phyloP scores from a whole-genome alignment of 352 stramenopile genomes.

The Phytopythium litorale region DNA sequence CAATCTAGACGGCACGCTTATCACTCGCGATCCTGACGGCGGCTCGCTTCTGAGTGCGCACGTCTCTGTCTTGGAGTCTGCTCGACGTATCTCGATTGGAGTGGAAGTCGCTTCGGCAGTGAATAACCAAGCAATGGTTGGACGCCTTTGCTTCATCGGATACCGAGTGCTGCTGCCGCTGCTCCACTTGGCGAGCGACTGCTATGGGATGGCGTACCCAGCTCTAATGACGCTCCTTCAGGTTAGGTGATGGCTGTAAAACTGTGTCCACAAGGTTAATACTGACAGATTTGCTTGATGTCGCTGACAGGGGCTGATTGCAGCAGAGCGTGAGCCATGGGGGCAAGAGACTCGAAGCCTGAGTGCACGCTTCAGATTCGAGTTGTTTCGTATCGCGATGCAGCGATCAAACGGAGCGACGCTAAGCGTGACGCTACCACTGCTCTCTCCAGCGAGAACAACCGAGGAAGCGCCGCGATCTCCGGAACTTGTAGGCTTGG shows the following conservation, averaged over 20 bases:
- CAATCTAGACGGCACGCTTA: constrained; percentile 36
- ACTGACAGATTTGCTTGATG: constrained; percentile 8
- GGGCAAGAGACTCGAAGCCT: constrained; percentile 49
- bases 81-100: constrained; percentile 44
- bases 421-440: background rate
- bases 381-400: constrained; percentile 46
- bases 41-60: constrained; percentile 28
- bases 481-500: background rate
- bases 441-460: background rate
- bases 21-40: constrained; percentile 22
- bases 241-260: constrained; percentile 5
- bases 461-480: background rate
- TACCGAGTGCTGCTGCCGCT: constrained; percentile 64
- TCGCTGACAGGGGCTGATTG: background rate
- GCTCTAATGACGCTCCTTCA: constrained; percentile 55
- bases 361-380: constrained; percentile 47
- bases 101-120: constrained; percentile 58
- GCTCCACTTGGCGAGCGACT: constrained; percentile 46
- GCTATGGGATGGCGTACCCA: constrained; percentile 36
- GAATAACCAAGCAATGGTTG: constrained; percentile 46
- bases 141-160: constrained; percentile 54
- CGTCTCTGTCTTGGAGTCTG: constrained; percentile 38
- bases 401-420: constrained; percentile 16
- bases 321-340: constrained; percentile 21
- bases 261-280: background rate